A percentile compares a stretch with the other conserved stretches of the same genome.
Evolutionary conservation across 2,329 filamentous ascomycete species (phyloP).

Genomic region (Phialocephala sp.): DNA sequence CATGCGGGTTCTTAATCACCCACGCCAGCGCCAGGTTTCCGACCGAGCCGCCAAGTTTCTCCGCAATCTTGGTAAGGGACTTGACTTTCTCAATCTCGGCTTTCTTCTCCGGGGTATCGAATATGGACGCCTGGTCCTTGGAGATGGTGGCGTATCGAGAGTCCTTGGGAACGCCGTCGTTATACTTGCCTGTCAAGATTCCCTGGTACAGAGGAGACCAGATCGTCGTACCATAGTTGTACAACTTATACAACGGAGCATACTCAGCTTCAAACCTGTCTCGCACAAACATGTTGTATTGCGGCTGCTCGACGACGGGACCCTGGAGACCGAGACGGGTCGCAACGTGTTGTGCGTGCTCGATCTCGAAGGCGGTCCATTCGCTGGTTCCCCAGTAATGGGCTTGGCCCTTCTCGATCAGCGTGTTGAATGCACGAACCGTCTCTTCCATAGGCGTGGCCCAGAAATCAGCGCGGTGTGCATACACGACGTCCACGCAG

Average conservation of each 20-base stretch:
- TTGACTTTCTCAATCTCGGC: constrained; percentile 47
- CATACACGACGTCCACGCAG: constrained; percentile 71
- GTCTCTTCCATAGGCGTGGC: constrained; percentile 71
- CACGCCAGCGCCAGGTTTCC: constrained; percentile 58
- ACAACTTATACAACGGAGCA: constrained; percentile 61
- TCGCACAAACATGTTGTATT: constrained; percentile 66
- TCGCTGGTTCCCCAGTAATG: constrained; percentile 73
- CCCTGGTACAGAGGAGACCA: constrained; percentile 64
- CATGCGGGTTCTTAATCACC: constrained; percentile 59
- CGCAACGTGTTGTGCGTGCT: constrained; percentile 49
- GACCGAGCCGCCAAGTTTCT: constrained; percentile 60
- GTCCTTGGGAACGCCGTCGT: constrained; percentile 52
- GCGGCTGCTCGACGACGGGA: constrained; percentile 67
- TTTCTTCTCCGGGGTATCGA: constrained; percentile 52
- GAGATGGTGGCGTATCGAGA: constrained; percentile 63
- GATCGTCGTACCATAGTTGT: constrained; percentile 63
- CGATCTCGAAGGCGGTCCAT: constrained; percentile 63
- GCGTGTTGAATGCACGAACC: constrained; percentile 70
- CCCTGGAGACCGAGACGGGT: constrained; percentile 63
- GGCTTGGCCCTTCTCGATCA: constrained; percentile 68
- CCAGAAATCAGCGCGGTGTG: constrained; percentile 71
- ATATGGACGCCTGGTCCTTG: constrained; percentile 59
- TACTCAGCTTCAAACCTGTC: constrained; percentile 66
- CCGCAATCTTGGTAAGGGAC: constrained; percentile 56
- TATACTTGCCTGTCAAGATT: constrained; percentile 69